Percentiles rank a stretch among this genome's conserved stretches.
Evolutionary conservation across 2,329 filamentous ascomycete species (phyloP).

Genomic region (Amauroascus niger): DNA sequence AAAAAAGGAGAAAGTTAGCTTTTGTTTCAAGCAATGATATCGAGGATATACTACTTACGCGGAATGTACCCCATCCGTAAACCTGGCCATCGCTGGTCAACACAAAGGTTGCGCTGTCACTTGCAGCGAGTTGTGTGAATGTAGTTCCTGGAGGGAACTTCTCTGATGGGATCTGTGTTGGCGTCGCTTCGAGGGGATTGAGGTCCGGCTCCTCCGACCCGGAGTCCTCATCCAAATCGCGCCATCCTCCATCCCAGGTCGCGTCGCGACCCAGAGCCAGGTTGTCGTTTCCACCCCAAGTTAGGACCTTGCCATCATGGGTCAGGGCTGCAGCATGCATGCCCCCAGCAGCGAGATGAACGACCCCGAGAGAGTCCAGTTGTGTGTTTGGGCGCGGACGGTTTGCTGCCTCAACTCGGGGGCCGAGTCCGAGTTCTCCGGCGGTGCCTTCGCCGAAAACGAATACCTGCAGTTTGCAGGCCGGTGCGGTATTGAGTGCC

Average conservation of each 20-base stretch:
- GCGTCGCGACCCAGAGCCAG: conserved; percentile 70
- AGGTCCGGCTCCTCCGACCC: conserved; percentile 42
- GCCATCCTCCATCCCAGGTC: conserved; percentile 53
- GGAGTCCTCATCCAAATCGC: conserved; percentile 46
- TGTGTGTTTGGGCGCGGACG: conserved; percentile 60
- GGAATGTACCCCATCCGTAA: conserved; percentile 55
- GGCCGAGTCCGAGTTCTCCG: conserved; percentile 73
- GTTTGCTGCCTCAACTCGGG: conserved; percentile 56
- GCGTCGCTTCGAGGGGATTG: conserved; percentile 49
- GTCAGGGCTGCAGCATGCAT: conserved; percentile 75
- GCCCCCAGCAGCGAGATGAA: conserved; percentile 66
- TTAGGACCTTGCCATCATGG: conserved; percentile 68
- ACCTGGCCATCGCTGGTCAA: conserved; percentile 52
- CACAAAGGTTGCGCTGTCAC: conserved; percentile 51
- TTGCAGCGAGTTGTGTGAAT: conserved; percentile 50
- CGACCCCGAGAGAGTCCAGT: conserved; percentile 54
- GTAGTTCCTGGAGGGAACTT: conserved; percentile 45
- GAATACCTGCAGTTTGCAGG: conserved; percentile 54
- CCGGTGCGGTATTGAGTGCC: conserved; percentile 55
- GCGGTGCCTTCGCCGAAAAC: conserved; percentile 71
- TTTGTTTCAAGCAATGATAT: too few relatives aligned
- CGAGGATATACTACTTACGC: conserved; percentile 36
- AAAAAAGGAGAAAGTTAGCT: background rate
- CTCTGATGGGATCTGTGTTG: conserved; percentile 41
- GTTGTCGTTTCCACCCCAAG: conserved; percentile 83